These are phyloP conservation scores for Castanea sativa DNA, from an alignment of 306 rosid genomes.

Conservation along the genomic window DNA sequence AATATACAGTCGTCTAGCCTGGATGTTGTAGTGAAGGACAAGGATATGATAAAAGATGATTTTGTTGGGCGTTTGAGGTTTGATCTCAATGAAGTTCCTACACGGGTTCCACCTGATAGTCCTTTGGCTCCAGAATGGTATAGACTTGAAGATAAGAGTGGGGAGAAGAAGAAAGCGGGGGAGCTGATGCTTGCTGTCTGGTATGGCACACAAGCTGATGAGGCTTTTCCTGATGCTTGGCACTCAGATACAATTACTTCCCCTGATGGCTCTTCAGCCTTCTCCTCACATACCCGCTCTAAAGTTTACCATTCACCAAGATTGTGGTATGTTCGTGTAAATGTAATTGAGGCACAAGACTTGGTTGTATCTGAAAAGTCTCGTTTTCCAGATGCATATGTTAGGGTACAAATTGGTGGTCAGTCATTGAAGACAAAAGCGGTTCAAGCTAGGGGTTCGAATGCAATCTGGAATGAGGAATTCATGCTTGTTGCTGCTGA, in stretches of 20 bases:
- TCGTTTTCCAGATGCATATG: conserved; percentile 57
- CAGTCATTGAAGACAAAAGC: conserved; percentile 56
- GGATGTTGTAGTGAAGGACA: conserved; percentile 76
- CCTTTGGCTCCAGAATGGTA: conserved; percentile 99
- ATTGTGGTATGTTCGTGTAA: conserved; percentile 77
- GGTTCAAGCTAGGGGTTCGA: conserved; percentile 44
- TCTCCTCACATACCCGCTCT: conserved; percentile 51
- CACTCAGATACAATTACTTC: conserved; percentile 85
- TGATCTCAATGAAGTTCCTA: conserved; percentile 72
- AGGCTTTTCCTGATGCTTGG: conserved; percentile 96
- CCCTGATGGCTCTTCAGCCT: conserved; percentile 34
- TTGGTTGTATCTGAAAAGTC: conserved; percentile 64
- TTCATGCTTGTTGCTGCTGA: conserved; percentile 77
- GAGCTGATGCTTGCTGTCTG: conserved; percentile 97
- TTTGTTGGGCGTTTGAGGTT: conserved; percentile 59
- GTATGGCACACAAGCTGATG: conserved; percentile 96
- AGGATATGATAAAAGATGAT: conserved; percentile 65
- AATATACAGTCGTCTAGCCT: conserved; percentile 46
- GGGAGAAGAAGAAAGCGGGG: conserved; percentile 61
- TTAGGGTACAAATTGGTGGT: conserved; percentile 71
- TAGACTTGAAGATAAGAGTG: conserved; percentile 55
- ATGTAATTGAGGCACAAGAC: conserved; percentile 84
- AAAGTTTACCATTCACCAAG: conserved; percentile 88
- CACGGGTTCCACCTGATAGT: conserved; percentile 80
- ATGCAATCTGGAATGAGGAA: conserved; percentile 73